Percentiles rank a stretch among this genome's conserved stretches.
Conservation (phyloP, 129 eudicot genomes). For the Tanacetum coccineum region DNA sequence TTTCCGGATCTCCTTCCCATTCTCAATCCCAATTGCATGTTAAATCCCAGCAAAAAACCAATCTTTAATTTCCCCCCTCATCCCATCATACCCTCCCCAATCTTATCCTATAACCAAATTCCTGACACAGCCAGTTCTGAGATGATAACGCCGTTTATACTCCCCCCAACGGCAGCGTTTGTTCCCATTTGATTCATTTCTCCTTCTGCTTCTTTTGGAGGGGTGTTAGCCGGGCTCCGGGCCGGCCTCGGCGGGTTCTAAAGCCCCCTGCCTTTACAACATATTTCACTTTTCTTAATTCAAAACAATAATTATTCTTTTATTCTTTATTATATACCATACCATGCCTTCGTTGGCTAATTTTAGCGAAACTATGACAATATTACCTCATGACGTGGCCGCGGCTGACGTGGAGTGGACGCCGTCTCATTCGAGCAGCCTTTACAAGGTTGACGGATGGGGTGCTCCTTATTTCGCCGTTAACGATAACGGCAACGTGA, state of each 20-base stretch:
- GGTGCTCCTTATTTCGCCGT: slow-evolving; percentile 85
- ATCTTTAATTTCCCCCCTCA: background rate
- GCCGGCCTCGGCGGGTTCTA: slow-evolving; percentile 99
- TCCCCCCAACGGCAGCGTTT: slow-evolving; percentile 30
- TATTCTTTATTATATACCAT: slow-evolving; percentile 36
- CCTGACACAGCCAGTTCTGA: slow-evolving; percentile 89
- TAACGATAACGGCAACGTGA: slow-evolving; percentile 69
- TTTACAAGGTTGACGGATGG: slow-evolving; percentile 74
- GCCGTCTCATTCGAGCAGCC: slow-evolving; percentile 43
- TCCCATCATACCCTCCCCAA: background rate
- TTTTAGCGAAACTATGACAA: too few relatives aligned
- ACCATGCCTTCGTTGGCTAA: too few relatives aligned
- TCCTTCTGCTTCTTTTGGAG: slow-evolving; percentile 94
- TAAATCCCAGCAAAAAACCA: background rate
- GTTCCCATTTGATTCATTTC: slow-evolving; percentile 48
- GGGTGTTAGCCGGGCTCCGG: slow-evolving; percentile 99
- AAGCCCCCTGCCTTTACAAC: slow-evolving; percentile 85
- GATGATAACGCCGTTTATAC: slow-evolving; percentile 41
- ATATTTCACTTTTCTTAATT: too few relatives aligned
- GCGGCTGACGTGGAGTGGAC: slow-evolving; percentile 54
- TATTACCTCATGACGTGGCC: background rate
- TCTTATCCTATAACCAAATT: slow-evolving; percentile 30
- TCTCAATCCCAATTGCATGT: slow-evolving; percentile 47
- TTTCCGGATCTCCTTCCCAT: background rate
- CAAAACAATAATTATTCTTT: slow-evolving; percentile 32